These are phyloP conservation scores for Dryadomyces sulphureus DNA, from an alignment of 2,329 filamentous ascomycete species.

Conservation along the genomic window DNA sequence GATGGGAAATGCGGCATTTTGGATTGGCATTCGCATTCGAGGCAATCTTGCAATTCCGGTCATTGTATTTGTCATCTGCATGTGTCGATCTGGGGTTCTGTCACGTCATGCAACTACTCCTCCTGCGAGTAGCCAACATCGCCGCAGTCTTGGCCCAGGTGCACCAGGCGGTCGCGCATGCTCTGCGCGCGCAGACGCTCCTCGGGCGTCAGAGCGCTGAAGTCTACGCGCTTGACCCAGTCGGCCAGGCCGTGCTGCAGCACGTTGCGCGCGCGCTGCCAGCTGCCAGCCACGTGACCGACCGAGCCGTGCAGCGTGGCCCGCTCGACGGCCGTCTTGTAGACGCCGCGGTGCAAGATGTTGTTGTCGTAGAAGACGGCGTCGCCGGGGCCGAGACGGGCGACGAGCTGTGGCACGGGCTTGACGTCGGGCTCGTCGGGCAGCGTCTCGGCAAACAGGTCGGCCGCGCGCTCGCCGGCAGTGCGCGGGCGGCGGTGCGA, in stretches of 20 bases:
- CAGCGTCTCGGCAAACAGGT: conserved; percentile 45
- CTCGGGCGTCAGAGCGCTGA: conserved; percentile 16
- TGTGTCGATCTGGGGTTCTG: no score
- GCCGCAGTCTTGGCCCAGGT: conserved; percentile 43
- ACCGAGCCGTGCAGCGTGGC: conserved; percentile 62
- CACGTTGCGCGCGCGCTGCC: conserved; percentile 51
- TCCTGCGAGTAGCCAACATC: conserved; percentile 49
- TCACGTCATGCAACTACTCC: no score
- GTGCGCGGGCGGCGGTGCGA: conserved; percentile 61
- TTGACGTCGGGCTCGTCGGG: conserved; percentile 34
- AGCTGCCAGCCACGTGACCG: conserved; percentile 41
- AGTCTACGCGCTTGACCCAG: conserved; percentile 48
- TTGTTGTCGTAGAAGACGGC: conserved; percentile 85
- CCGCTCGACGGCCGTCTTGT: conserved; percentile 41
- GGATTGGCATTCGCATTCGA: no score
- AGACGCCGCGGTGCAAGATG: conserved; percentile 62
- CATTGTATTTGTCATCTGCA: no score
- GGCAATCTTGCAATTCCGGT: no score
- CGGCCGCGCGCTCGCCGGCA: conserved; percentile 49
- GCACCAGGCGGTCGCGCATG: conserved; percentile 49
- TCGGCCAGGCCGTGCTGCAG: conserved; percentile 58
- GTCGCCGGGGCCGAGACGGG: conserved; percentile 58
- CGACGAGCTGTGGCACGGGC: conserved; percentile 44
- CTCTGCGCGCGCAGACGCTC: conserved; percentile 36
- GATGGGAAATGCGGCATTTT: no score